Evolutionary conservation across 495 filamentous ascomycete species (phyloP).

Genomic region (Chaetomium tenue): DNA sequence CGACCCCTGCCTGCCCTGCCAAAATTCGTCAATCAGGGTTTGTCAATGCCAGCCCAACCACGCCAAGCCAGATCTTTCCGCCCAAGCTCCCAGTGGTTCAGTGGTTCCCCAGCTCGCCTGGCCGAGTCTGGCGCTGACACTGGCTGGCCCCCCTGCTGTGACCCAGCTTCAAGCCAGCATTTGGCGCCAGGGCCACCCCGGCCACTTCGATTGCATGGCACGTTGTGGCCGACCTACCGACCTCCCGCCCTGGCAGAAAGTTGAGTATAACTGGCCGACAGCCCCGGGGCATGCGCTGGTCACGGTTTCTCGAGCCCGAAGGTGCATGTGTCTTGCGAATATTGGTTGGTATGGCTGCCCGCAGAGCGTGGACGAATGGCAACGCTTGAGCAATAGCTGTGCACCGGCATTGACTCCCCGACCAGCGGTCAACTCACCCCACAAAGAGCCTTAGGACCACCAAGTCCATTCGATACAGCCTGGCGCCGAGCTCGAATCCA

Average conservation of each 20-base stretch:
- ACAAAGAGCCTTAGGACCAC: neutral
- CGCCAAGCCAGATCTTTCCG: constrained; percentile 25
- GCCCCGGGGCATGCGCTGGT: constrained; percentile 17
- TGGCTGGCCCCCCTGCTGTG: neutral
- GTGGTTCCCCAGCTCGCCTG: constrained; percentile 1
- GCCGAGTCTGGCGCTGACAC: constrained; percentile 6
- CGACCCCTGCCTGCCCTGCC: constrained; percentile 2
- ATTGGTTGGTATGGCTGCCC: constrained; percentile 43
- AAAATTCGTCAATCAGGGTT: neutral
- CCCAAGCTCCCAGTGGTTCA: constrained; percentile 13
- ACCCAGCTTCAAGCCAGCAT: neutral
- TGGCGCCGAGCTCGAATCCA: constrained; percentile 15
- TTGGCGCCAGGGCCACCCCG: constrained; percentile 13
- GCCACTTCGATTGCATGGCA: neutral
- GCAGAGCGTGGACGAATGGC: constrained; percentile 33
- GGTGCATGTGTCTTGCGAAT: constrained; percentile 48
- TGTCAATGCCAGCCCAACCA: constrained; percentile 18
- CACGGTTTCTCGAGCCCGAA: constrained; percentile 29
- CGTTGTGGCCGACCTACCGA: neutral
- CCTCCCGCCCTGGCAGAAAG: neutral
- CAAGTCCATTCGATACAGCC: constrained; percentile 5
- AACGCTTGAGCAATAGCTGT: neutral
- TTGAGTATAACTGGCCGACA: constrained; percentile 20
- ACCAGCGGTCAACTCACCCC: constrained; percentile 12
- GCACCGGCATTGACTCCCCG: neutral